Evolutionary conservation across 148 eudicot genomes (phyloP), one percentile per base, ranked within the genome.

Genomic region (Rhododendron vialii): DNA sequence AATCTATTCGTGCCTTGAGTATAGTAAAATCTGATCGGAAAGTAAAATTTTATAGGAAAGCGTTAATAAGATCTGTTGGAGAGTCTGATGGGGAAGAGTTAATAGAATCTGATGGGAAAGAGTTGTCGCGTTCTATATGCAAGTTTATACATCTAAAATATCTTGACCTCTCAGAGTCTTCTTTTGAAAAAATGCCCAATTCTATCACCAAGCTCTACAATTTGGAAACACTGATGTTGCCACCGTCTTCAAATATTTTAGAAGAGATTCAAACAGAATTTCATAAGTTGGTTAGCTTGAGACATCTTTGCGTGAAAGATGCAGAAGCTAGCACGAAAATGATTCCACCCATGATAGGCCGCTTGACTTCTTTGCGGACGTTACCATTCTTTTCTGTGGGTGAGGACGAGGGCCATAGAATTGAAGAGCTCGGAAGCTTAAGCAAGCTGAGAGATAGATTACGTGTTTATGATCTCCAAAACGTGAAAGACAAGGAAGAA

Each of bases 151-250:
- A 85, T 20, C 41, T 88, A 22, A 85, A 81, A 22, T 24, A 53
- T 77, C 85, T 88, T 15, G 87, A 82, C 14, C 26, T 88, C 14
- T 81, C 85, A 6, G 3, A 4, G 1, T 48, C 26, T 28, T 0
- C 17, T 1, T 26, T 43, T 3, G 0, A 2, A 47, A 11, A 4
- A 12, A 9, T 88, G 53, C 89, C 89, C 0, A 33, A 77, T 14
- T 88, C 77, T 10, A 43, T 88, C 20, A 75, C 65, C 17, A 43
- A 12, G 38, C 89, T 88, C 75, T 75, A 81, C 20, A 57, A 85
- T 24, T 61, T 75, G 71, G 85, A 85, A 33, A 85, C 85, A 0
- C 28, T 88, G 13, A 38, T 53, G 2, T 22, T 36, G 14, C 15
- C 7, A 0, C 15, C 0, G 1, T 22, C 0, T 2, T 0, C 18